Evolutionary conservation across 805 yeast genomes (phyloP), one percentile per base, ranked within the genome.

Genomic region (Wickerhamomyces tratensis): DNA sequence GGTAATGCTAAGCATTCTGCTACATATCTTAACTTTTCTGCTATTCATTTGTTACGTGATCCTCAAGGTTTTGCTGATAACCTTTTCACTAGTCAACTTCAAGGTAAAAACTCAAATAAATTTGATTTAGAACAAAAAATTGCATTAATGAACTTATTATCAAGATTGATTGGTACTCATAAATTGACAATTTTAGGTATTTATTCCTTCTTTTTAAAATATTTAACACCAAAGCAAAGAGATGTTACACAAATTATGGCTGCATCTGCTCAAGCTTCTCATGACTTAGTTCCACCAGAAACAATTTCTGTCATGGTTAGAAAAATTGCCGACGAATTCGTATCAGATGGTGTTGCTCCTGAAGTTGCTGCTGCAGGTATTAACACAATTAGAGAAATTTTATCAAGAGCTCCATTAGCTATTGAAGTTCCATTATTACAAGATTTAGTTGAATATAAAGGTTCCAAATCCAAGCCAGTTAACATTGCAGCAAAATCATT

Each of bases 341-440:
- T 93, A 26, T 84, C 95, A 51, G 98, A 93, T 58, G 99, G 99
- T 72, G 98, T 93, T 35, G 88, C 97, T 13, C 80, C 95, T 33
- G 96, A 93, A 64, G 99, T 89, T 42, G 97, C 97, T 6, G 88
- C 97, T 41, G 98, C 98, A 5, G 99, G 99, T 56, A 73, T 93
- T 50, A 93, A 93, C 63, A 86, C 98, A 4, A 91, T 91, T 46
- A 74, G 98, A 53, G 98, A 93, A 64, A 87, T 93, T 45, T 72
- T 89, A 49, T 64, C 96, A 2, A 81, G 99, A 70, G 94, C 95
- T 10, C 97, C 98, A 13, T 70, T 91, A 49, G 96, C 98, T 26
- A 88, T 93, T 53, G 97, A 88, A 41, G 81, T 84, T 42, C 77
- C 89, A 2, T 67, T 93, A 41, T 68, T 93, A 46, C 97, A 89